These are phyloP conservation scores for Paecilomyces formosus DNA, from an alignment of 2,329 filamentous ascomycete genomes.

Conservation along the genomic window DNA sequence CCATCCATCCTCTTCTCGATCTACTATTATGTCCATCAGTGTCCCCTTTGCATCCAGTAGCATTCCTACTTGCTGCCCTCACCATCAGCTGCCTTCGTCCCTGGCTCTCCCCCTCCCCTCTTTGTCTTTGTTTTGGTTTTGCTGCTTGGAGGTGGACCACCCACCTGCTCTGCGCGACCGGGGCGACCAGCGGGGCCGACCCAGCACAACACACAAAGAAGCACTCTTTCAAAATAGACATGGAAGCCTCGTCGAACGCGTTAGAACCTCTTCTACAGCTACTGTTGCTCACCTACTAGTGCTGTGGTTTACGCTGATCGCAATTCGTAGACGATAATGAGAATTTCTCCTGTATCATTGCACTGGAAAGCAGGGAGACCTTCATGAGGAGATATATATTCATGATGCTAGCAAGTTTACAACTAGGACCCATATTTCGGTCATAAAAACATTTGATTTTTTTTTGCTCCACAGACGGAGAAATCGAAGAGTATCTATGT, in stretches of 20 bases:
- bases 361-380: too few relatives aligned
- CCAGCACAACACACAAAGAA: slow-evolving; percentile 15
- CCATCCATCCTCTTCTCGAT: too few relatives aligned
- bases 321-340: too few relatives aligned
- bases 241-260: not conserved
- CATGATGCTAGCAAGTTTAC: too few relatives aligned
- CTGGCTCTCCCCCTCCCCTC: slow-evolving; percentile 8
- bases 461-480: too few relatives aligned
- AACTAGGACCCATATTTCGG: too few relatives aligned
- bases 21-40: too few relatives aligned
- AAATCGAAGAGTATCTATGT: not conserved
- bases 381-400: too few relatives aligned
- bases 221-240: slow-evolving; percentile 2
- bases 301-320: not conserved
- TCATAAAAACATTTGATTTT: too few relatives aligned
- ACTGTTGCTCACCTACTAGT: not conserved
- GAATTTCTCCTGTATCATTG: too few relatives aligned
- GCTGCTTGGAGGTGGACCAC: slow-evolving; percentile 17
- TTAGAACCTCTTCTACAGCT: not conserved
- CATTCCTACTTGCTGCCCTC: not conserved
- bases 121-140: slow-evolving; percentile 30
- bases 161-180: slow-evolving; percentile 18
- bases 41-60: not conserved
- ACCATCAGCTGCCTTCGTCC: not conserved
- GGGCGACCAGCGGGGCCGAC: slow-evolving; percentile 15